Conservation (phyloP, 2,329 filamentous ascomycete genomes). For the Keithomyces neogunnii region DNA sequence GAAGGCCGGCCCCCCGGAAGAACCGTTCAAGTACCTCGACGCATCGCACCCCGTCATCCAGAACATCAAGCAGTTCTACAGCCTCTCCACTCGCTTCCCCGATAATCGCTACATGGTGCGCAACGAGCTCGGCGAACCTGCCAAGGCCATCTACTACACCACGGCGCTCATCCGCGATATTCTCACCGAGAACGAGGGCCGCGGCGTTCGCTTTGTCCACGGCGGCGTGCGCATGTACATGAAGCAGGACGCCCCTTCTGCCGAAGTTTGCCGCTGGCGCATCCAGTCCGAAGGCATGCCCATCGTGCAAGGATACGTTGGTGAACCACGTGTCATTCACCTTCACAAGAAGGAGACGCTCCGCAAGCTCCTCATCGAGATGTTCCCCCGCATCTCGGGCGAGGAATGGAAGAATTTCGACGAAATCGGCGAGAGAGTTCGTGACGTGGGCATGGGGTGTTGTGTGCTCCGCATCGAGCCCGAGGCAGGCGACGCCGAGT, state of each 20-base stretch:
- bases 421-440: conserved; percentile 79
- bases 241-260: conserved; percentile 86
- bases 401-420: conserved; percentile 67
- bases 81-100: conserved; percentile 76
- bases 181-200: conserved; percentile 76
- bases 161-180: conserved; percentile 78
- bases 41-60: conserved; percentile 67
- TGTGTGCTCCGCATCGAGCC: conserved; percentile 81
- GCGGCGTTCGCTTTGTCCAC: conserved; percentile 91
- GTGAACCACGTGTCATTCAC: conserved; percentile 64
- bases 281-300: conserved; percentile 92
- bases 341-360: conserved; percentile 74
- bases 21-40: conserved; percentile 88
- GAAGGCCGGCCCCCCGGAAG: conserved; percentile 58
- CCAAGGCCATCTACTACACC: conserved; percentile 96
- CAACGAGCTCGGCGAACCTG: conserved; percentile 78
- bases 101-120: conserved; percentile 91
- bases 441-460: conserved; percentile 80
- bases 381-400: conserved; percentile 85
- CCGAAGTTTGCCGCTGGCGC: conserved; percentile 84
- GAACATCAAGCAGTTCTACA: conserved; percentile 76
- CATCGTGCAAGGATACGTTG: conserved; percentile 85
- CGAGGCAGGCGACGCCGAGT: conserved; percentile 50
- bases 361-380: conserved; percentile 76
- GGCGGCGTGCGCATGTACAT: conserved; percentile 98